phyloP scores from a whole-genome alignment of 345 rosid species.

The Cardamine occulta region DNA sequence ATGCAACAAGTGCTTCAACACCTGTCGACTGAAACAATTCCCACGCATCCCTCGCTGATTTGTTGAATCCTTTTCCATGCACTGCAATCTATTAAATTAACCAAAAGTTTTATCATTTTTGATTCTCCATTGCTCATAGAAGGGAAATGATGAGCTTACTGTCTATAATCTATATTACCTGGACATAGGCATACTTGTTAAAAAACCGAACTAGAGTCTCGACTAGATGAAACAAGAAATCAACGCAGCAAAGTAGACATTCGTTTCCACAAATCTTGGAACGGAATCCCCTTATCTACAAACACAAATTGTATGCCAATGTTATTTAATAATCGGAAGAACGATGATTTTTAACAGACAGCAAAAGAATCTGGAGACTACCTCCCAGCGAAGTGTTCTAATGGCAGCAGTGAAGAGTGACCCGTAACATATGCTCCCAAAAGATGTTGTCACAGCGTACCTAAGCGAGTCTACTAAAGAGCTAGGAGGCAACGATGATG shows the following conservation, averaged over 20 bases:
- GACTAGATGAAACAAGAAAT: slow-evolving; percentile 86
- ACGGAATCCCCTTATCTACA: slow-evolving; percentile 89
- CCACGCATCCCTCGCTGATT: slow-evolving; percentile 98
- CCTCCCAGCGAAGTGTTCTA: slow-evolving; percentile 98
- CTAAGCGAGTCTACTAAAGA: slow-evolving; percentile 66
- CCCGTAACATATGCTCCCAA: slow-evolving; percentile 97
- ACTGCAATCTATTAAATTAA: slow-evolving; percentile 70
- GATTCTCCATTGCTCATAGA: slow-evolving; percentile 4
- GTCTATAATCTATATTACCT: slow-evolving; percentile 56
- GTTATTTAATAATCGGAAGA: background rate
- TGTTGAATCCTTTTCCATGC: slow-evolving; percentile 90
- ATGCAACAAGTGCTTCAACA: slow-evolving; percentile 93
- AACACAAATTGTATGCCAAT: background rate
- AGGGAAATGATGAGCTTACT: slow-evolving; percentile 4
- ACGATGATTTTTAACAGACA: background rate
- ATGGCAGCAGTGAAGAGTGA: slow-evolving; percentile 97
- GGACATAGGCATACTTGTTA: slow-evolving; percentile 95
- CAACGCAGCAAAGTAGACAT: slow-evolving; percentile 93
- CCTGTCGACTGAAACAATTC: slow-evolving; percentile 97
- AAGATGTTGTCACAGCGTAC: slow-evolving; percentile 88
- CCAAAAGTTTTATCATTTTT: background rate
- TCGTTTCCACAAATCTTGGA: slow-evolving; percentile 96
- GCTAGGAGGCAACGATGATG: slow-evolving; percentile 78
- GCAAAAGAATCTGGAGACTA: slow-evolving; percentile 34
- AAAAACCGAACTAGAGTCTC: slow-evolving; percentile 98